Evolutionary conservation across 257 asterid species (phyloP).

Genomic region (Catharanthus roseus): DNA sequence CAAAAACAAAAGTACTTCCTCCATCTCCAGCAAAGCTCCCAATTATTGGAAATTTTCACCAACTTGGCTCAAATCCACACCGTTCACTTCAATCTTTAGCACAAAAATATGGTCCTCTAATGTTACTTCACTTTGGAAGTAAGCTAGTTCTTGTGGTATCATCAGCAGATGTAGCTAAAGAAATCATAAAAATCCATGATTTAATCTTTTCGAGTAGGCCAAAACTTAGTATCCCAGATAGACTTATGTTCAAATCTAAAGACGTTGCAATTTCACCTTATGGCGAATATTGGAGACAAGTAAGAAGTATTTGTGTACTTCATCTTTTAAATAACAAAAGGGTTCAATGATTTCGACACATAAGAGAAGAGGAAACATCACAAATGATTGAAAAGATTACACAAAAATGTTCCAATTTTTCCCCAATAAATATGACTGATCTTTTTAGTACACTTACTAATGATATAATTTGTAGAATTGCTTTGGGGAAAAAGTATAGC

Average conservation of each 20-base stretch:
- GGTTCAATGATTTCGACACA: slow-evolving; percentile 4
- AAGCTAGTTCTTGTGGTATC: slow-evolving; percentile 23
- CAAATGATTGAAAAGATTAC: slow-evolving; percentile 7
- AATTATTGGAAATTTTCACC: slow-evolving; percentile 38
- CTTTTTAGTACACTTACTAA: slow-evolving; percentile 18
- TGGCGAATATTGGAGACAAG: no score
- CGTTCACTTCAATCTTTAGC: no score
- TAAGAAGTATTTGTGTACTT: no score
- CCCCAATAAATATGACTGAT: slow-evolving; percentile 23
- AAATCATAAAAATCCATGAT: slow-evolving; percentile 42
- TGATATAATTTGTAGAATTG: slow-evolving; percentile 31
- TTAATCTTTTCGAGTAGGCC: no score
- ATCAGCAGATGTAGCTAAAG: slow-evolving; percentile 17
- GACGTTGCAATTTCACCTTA: slow-evolving; percentile 3
- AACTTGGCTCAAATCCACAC: no score
- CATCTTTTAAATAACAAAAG: no score
- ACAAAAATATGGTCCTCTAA: slow-evolving; percentile 39
- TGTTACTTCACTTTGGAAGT: slow-evolving; percentile 39
- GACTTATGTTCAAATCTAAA: slow-evolving; percentile 1
- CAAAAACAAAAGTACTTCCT: slow-evolving; percentile 7
- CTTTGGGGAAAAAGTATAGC: slow-evolving; percentile 31
- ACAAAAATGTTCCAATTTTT: background rate
- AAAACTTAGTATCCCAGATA: background rate
- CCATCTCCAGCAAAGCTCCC: slow-evolving; percentile 45
- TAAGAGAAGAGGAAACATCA: slow-evolving; percentile 14